These are phyloP conservation scores for Phytophthora tentaculata DNA, from an alignment of 352 stramenopile species.

Conservation along the genomic window DNA sequence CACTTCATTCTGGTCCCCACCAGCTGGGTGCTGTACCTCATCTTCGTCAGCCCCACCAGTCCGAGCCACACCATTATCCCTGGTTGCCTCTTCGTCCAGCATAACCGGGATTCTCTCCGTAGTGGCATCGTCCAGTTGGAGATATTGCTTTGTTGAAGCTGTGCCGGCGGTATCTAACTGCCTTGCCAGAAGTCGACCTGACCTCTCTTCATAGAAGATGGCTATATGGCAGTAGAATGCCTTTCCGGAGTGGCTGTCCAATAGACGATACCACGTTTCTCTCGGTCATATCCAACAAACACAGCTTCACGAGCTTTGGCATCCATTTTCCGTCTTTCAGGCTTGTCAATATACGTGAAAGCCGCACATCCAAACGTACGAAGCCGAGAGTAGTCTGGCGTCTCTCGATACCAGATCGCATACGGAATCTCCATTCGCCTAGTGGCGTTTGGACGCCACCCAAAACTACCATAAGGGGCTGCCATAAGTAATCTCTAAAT, in stretches of 20 bases:
- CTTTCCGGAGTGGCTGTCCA: slow-evolving; percentile 9
- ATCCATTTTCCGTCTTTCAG: not conserved
- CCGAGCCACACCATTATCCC: too few relatives aligned
- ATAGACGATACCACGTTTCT: slow-evolving; percentile 4
- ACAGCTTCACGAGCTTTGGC: too few relatives aligned
- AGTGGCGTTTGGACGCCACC: not conserved
- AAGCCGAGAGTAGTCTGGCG: not conserved
- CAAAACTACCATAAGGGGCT: too few relatives aligned
- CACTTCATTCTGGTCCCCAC: too few relatives aligned
- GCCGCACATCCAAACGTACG: not conserved
- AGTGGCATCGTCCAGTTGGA: not conserved
- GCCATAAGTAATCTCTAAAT: too few relatives aligned
- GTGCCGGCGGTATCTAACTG: not conserved
- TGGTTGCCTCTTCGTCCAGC: not conserved
- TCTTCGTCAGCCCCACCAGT: too few relatives aligned
- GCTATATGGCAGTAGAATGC: slow-evolving; percentile 12
- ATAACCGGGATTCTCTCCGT: not conserved
- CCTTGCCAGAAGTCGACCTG: not conserved
- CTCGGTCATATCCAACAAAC: too few relatives aligned
- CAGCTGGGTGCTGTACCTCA: too few relatives aligned
- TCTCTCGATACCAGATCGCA: not conserved
- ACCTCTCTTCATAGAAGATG: slow-evolving; percentile 15
- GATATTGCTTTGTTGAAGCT: not conserved
- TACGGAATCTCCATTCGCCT: not conserved
- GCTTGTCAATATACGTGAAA: not conserved